Evolutionary conservation across 345 rosid species (phyloP), one percentile per base, ranked within the genome.

Genomic region (Iberis pinnata): DNA sequence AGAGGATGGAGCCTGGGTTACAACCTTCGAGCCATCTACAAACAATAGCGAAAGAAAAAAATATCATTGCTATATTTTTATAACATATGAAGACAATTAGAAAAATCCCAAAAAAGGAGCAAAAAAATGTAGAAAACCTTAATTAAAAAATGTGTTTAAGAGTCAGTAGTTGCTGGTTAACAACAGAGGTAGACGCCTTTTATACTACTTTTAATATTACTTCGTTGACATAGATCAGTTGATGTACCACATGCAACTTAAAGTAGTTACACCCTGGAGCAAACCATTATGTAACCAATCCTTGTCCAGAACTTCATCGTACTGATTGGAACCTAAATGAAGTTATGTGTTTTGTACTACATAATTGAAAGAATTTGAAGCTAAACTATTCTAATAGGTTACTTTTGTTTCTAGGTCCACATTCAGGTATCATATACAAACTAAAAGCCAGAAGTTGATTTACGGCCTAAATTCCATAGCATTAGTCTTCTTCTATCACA

Each of bases 1-100:
- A 10, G 49, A 64, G 43, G 87, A 29, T 18, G 71, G 64, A 63
- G 75, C 66, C 68, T 72, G 75, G 41, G 53, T 70, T 40, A 63
- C 75, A 65, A 63, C 84, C 77, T 81, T 86, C 12, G 85, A 18
- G 42, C 70, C 65, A 59, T 86, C 95, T 85, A 81, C 45, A 65
- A 19, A 47, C 36, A 41, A 43, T 49, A 67, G 52, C 12, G 31
- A 22, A 49, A 12, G 57, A 26, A 53, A 45, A 24, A 18, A 44
- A 26, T 22, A 43, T 17, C 29, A 55, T 15, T 41, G 18, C 33
- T 15, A 22, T 58, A 4, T 12, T 11, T 22, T 12, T 56, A 9
- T 5, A 8, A 18, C 12, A 47, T 40, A 55, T 12, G 27, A 12
- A 64, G 62, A 48, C 14, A 55, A 16, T 40, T 29, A 19, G 36